These are phyloP conservation scores for Canna indica DNA, from an alignment of 176 grass and related monocot genomes.

Conservation along the genomic window DNA sequence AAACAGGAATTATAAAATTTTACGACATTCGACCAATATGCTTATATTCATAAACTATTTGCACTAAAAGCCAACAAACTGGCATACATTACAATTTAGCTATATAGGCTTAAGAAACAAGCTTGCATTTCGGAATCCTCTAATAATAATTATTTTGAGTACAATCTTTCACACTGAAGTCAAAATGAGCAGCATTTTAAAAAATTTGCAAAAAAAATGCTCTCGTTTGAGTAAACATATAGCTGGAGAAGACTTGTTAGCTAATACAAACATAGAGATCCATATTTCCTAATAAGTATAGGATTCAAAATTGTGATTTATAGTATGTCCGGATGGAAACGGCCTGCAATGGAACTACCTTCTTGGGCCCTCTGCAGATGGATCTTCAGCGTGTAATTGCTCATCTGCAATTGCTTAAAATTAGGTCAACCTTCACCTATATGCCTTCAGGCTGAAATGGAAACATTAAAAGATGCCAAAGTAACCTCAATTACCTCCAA, in stretches of 20 bases:
- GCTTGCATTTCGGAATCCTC: too few species aligned
- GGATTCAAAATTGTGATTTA: neutral
- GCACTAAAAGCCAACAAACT: too few species aligned
- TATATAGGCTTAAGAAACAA: too few species aligned
- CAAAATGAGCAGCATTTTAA: neutral
- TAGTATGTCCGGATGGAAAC: constrained; percentile 23
- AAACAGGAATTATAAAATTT: too few species aligned
- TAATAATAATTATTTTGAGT: neutral
- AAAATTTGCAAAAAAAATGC: neutral
- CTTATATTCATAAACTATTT: too few species aligned
- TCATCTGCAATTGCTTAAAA: constrained; percentile 8
- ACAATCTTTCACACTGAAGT: neutral
- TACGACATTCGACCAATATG: too few species aligned
- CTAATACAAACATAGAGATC: neutral
- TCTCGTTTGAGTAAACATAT: neutral
- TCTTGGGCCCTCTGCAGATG: constrained; percentile 26
- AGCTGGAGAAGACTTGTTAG: neutral
- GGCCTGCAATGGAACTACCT: constrained; percentile 3
- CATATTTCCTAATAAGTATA: neutral
- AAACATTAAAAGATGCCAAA: neutral
- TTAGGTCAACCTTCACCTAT: neutral
- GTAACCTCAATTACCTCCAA: constrained; percentile 9
- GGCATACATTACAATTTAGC: too few species aligned
- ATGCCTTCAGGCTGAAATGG: neutral
- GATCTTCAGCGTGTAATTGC: constrained; percentile 20